A percentile compares a stretch with the other conserved stretches of the same genome.
Evolutionary conservation across 1,139 yeast species (phyloP).

Genomic region (Yamadazyma mexicana): DNA sequence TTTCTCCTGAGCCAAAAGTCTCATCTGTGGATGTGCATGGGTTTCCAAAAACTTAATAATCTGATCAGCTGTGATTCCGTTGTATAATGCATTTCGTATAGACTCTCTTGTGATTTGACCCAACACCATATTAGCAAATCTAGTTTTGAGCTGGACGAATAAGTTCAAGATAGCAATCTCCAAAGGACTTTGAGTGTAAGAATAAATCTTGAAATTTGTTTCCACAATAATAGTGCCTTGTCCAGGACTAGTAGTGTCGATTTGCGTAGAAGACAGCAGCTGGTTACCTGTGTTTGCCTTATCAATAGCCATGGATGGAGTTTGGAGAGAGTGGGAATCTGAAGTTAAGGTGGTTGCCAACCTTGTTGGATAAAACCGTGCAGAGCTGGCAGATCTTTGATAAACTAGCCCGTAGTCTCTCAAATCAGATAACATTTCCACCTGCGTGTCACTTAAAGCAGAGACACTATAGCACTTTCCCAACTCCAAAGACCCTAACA

Average conservation of each 20-base stretch:
- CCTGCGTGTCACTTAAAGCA: constrained; percentile 76
- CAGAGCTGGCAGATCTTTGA: constrained; percentile 61
- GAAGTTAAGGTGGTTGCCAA: constrained; percentile 89
- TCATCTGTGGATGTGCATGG: constrained; percentile 95
- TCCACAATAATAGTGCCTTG: constrained; percentile 82
- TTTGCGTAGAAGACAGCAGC: constrained; percentile 12
- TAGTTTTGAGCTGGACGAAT: constrained; percentile 78
- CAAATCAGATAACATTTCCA: constrained; percentile 83
- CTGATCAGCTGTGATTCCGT: constrained; percentile 95
- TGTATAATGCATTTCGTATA: constrained; percentile 74
- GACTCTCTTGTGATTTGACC: constrained; percentile 94
- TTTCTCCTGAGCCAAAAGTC: constrained; percentile 64
- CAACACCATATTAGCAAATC: constrained; percentile 90
- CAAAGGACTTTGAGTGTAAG: constrained; percentile 92
- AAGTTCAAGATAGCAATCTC: constrained; percentile 90
- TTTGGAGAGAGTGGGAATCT: constrained; percentile 67
- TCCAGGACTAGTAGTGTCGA: too few species aligned
- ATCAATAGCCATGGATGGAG: constrained; percentile 62
- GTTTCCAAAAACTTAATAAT: constrained; percentile 84
- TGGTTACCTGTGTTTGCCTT: constrained; percentile 19
- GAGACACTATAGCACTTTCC: constrained; percentile 82
- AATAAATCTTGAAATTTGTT: constrained; percentile 89
- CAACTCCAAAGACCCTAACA: constrained; percentile 87
- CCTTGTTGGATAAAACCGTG: constrained; percentile 85
- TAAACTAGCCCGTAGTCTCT: constrained; percentile 91